Evolutionary conservation across 2,329 filamentous ascomycete genomes (phyloP).

Genomic region (Chaetomiaceae sp.): DNA sequence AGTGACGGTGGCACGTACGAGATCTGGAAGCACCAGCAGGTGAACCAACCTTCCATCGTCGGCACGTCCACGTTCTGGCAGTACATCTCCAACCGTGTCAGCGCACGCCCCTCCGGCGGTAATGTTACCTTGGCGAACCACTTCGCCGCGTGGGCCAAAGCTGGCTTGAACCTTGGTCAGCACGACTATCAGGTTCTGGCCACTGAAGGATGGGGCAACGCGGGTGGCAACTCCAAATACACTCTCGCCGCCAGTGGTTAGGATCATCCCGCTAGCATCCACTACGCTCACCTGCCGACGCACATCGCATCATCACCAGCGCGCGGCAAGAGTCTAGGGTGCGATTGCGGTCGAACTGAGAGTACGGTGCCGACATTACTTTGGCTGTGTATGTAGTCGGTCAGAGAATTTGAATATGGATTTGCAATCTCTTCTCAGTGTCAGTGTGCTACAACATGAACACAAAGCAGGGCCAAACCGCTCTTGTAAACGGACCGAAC

Average conservation of each 20-base stretch:
- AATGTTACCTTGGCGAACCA: slow-evolving; percentile 45
- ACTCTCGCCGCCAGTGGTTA: slow-evolving; percentile 14
- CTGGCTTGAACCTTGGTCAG: slow-evolving; percentile 41
- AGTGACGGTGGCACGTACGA: slow-evolving; percentile 32
- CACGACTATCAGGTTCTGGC: slow-evolving; percentile 48
- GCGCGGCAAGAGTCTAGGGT: no score
- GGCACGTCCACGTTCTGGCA: slow-evolving; percentile 45
- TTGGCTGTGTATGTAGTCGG: no score
- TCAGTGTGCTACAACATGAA: no score
- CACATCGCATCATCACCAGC: no score
- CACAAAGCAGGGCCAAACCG: no score
- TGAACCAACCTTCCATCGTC: slow-evolving; percentile 40
- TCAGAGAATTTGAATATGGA: no score
- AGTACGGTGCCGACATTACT: no score
- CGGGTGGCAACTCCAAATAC: slow-evolving; percentile 28
- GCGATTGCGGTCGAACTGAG: no score
- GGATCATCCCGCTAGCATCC: no score
- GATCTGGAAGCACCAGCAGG: slow-evolving; percentile 31
- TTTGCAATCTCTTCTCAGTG: no score
- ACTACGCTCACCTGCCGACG: no score
- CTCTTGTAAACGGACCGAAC: no score
- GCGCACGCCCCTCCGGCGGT: slow-evolving; percentile 39
- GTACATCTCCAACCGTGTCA: slow-evolving; percentile 43
- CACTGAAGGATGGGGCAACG: slow-evolving; percentile 40
- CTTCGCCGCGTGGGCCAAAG: slow-evolving; percentile 45